Conservation (phyloP, 78 protist genomes). For the Anaeramoeba flamelloides region DNA sequence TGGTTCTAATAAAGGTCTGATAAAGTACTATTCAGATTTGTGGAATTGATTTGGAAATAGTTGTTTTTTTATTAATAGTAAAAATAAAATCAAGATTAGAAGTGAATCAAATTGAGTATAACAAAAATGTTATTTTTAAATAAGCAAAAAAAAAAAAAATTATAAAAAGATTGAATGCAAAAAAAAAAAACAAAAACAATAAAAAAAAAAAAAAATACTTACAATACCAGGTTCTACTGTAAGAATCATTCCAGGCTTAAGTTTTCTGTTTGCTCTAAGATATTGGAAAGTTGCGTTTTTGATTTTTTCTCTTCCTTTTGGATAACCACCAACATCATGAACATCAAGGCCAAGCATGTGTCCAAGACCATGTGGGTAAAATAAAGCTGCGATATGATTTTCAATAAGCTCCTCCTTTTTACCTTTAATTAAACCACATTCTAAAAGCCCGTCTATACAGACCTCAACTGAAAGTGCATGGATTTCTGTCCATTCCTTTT, state of each 20-base stretch:
- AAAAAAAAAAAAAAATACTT: background rate
- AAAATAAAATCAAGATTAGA: too few species aligned
- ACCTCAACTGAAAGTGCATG: conserved; percentile 22
- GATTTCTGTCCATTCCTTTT: conserved; percentile 53
- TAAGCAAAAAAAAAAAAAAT: too few species aligned
- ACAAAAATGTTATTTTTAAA: too few species aligned
- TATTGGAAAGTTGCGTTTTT: background rate
- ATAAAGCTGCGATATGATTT: background rate
- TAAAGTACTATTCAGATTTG: background rate
- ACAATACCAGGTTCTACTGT: background rate
- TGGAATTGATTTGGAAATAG: background rate
- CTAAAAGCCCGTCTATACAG: background rate
- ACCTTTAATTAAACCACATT: background rate
- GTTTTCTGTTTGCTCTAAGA: background rate
- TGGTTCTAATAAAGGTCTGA: background rate
- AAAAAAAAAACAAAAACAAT: background rate
- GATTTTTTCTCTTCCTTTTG: background rate
- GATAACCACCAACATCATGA: background rate
- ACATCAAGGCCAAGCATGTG: background rate
- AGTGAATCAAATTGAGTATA: too few species aligned
- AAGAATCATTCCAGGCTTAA: background rate
- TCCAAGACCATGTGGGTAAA: background rate
- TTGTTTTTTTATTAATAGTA: too few species aligned
- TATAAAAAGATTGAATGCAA: background rate
- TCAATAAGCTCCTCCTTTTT: background rate